Evolutionary conservation across 345 rosid species (phyloP).

Genomic region (Excoecaria cochinchinensis): DNA sequence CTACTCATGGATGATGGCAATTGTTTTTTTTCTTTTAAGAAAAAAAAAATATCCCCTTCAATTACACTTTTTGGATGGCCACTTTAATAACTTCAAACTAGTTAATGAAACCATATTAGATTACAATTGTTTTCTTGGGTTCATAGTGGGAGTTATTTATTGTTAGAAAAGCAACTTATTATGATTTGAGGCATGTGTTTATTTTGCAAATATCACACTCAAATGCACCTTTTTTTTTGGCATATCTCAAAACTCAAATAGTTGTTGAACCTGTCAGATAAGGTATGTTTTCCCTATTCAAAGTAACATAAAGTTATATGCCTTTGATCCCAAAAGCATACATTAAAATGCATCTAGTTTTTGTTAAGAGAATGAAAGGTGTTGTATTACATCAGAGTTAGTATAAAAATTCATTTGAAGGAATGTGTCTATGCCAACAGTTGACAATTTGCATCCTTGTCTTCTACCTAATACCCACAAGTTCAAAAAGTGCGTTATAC

Average conservation of each 20-base stretch:
- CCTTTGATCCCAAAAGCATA: slow-evolving; percentile 19
- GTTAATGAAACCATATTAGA: slow-evolving; percentile 9
- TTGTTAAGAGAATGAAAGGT: slow-evolving; percentile 34
- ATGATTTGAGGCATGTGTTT: slow-evolving; percentile 9
- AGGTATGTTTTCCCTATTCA: slow-evolving; percentile 16
- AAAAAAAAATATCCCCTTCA: slow-evolving; percentile 13
- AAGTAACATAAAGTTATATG: slow-evolving; percentile 10
- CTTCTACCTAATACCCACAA: slow-evolving; percentile 42
- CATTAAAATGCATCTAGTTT: slow-evolving; percentile 16
- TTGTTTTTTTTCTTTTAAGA: neutral
- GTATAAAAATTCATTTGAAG: slow-evolving; percentile 45
- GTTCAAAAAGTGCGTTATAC: slow-evolving; percentile 40
- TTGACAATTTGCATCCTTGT: slow-evolving; percentile 35
- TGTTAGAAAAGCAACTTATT: slow-evolving; percentile 19
- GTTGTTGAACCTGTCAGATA: slow-evolving; percentile 5
- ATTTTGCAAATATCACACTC: slow-evolving; percentile 22
- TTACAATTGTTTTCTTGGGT: slow-evolving; percentile 2
- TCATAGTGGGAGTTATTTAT: slow-evolving; percentile 14
- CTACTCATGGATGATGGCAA: slow-evolving; percentile 18
- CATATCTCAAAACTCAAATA: neutral
- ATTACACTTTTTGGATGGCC: slow-evolving; percentile 2
- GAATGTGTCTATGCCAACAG: slow-evolving; percentile 41
- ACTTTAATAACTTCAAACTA: slow-evolving; percentile 3
- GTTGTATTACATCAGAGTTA: slow-evolving; percentile 43
- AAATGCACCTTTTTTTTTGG: slow-evolving; percentile 1